Evolutionary conservation across 495 filamentous ascomycete species (phyloP), one percentile per base, ranked within the genome.

Genomic region (Penicillium nucicola): DNA sequence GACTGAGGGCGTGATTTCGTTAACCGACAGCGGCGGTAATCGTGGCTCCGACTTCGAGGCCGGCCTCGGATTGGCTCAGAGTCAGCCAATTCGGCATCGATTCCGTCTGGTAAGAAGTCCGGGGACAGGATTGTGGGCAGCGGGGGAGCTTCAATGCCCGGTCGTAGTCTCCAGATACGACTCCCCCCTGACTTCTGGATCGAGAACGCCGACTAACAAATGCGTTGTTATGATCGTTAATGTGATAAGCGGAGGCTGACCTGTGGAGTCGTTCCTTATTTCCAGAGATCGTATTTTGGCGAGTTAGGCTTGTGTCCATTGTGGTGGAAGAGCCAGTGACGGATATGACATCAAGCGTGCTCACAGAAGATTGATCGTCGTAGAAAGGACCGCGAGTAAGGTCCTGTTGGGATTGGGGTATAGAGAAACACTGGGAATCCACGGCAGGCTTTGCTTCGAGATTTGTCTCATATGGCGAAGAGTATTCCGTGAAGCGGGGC

Each of bases 1-100:
- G 33, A 15, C 19, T 46, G 53, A 37, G 54, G 54, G 36, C 46
- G 52, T 12, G 55, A 35, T 30, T 64, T 65, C 14, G 59, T 53
- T 41, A 66, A 53, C 50, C 45, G 62, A 22, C 55, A 45, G 25
- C 56, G 57, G 17, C 45, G 51, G 17, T 51, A 55, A n/a, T 63
- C 64, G 15, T 69, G 50, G 43, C 56, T 69, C 13, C 68, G 65
- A 38, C 55, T 68, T 30, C 66, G 60, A 40, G 65, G 41, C 10
- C 69, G 60, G 13, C 68, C 69, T 37, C 71, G 65, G 33, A 44
- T 28, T 9, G 40, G 1, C 18, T 66, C 70, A 33, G 37, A 14
- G 1, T 22, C 18, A 33, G n/a, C 20, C 18, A 43, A 41, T 17
- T 47, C 48, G 3, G 14, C 7, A 10, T 51, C 56, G 13, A 48